Evolutionary conservation across 2,329 filamentous ascomycete genomes (phyloP), one percentile per base, ranked within the genome.

Genomic region (Didymella arachidicola): DNA sequence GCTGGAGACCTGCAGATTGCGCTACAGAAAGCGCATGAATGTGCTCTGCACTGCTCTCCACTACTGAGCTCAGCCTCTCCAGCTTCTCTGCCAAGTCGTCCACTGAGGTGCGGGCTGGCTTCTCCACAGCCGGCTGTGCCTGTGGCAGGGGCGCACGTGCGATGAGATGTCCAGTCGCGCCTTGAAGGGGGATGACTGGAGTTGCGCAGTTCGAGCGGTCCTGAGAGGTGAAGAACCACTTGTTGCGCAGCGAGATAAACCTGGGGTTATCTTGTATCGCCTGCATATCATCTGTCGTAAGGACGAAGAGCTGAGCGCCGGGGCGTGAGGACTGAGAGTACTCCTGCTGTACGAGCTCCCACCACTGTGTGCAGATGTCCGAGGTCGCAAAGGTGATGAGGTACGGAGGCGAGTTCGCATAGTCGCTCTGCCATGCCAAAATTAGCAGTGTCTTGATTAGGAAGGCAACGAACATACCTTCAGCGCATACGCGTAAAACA

Each of bases 401-500:
- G 47, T 71, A 74, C 1, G 74, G 74, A 10, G 73, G 71, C 8
- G 71, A 71, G 29, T 70, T 66, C 7, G 71, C 50, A 46, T 70
- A 71, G 56, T 75, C 72, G 60, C 66, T 72, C 73, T 75, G 38
- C 32, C 16, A 14, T 30, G 4, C 12, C 18, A 36, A 36, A 38
- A 54, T 71, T 42, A 70, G 67, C 51, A 14, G 25, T 1, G 26
- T 39, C 12, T 25, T n/a, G 5, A 51, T 46, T 10, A 30, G 42
- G 48, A 30, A 12, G 29, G 26, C 44, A 53, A 54, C 22, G 34
- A 30, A 57, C 63, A 47, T 65, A 76, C 74, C 66, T 71, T 73
- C 56, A 72, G 62, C 49, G 71, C 73, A 59, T 76, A 76, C 18
- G 73, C 74, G 57, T 76, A 75, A 61, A 76, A 76, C 46, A 76